Evolutionary conservation across 805 yeast species (phyloP), one percentile per base, ranked within the genome.

Genomic region (Alloascoidea hylecoeti): DNA sequence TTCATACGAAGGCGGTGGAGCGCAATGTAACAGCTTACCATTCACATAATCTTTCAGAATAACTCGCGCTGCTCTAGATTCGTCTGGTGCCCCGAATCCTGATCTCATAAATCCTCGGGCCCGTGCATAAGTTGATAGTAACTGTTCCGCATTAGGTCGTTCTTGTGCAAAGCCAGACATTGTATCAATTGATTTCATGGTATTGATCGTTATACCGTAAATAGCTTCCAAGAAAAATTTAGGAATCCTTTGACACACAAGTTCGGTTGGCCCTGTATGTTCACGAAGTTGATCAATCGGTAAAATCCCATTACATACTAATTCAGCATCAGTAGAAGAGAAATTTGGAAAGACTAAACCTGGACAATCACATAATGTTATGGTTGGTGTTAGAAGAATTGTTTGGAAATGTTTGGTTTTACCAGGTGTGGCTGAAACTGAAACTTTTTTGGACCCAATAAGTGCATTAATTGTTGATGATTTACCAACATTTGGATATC

Each of bases 391-490:
- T 35, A 92, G 68, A 52, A 75, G 72, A 44, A 92, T 88, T 1
- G 99, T 92, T 64, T 92, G 99, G 69, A 92, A 92, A 67, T 92
- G 99, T 57, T 92, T 92, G 12, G 99, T 92, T 56, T 92, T 92
- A 64, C 99, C 99, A 12, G 99, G 99, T 1, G 98, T 92, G 1
- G 97, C 70, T 2, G 97, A 89, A 30, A 92, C 99, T 2, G 96
- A 86, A n/a, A 92, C 99, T 56, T 84, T 88, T 53, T 92, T 92
- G 15, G 96, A 76, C 12, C 98, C 98, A 35, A 89, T 92, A 33
- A 92, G 66, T 0, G 98, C 96, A 57, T 92, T 92, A 50, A 92
- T 92, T 2, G 97, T 92, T n/a, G 97, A 88, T 2, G 97, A 92
- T 55, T 84, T 84, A 63, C 95, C 95, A 37, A 80, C 89, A 55